A percentile compares a stretch with the other conserved stretches of the same genome.
These are phyloP conservation scores for Saccharomycopsis microspora DNA, from an alignment of 805 yeast species.

Conservation along the genomic window DNA sequence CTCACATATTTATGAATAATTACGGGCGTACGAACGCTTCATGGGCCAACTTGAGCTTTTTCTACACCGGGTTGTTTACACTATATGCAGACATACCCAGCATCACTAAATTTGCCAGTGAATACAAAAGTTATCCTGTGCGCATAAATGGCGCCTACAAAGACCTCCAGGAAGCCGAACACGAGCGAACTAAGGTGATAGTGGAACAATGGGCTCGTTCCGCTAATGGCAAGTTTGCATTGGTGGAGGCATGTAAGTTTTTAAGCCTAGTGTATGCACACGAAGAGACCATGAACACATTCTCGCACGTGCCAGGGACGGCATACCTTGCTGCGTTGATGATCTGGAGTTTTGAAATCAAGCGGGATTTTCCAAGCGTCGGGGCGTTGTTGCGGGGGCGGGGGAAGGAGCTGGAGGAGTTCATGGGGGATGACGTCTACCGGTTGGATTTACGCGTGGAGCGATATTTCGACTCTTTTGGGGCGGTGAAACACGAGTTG, in stretches of 20 bases:
- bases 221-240: conserved; percentile 20
- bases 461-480: conserved; percentile 3
- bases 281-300: conserved; percentile 17
- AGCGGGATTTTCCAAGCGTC: conserved; percentile 1
- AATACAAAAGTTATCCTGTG: conserved; percentile 4
- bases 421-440: neutral
- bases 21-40: conserved; percentile 25
- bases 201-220: conserved; percentile 22
- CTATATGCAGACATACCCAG: conserved; percentile 21
- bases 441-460: neutral
- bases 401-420: neutral
- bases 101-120: conserved; percentile 15
- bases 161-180: conserved; percentile 16
- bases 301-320: conserved; percentile 21
- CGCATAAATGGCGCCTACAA: neutral
- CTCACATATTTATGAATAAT: conserved; percentile 19
- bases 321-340: conserved; percentile 16
- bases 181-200: conserved; percentile 14
- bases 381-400: neutral
- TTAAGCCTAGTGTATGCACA: conserved; percentile 20
- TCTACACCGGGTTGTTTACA: conserved; percentile 21
- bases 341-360: conserved; percentile 18
- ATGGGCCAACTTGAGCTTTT: conserved; percentile 24
- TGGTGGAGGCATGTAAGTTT: conserved; percentile 21
- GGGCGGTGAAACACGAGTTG: neutral